A percentile compares a stretch with the other conserved stretches of the same genome.
These are phyloP conservation scores for Pseudocercospora fijiensis DNA, from an alignment of 2,329 filamentous ascomycete genomes.

Conservation along the genomic window DNA sequence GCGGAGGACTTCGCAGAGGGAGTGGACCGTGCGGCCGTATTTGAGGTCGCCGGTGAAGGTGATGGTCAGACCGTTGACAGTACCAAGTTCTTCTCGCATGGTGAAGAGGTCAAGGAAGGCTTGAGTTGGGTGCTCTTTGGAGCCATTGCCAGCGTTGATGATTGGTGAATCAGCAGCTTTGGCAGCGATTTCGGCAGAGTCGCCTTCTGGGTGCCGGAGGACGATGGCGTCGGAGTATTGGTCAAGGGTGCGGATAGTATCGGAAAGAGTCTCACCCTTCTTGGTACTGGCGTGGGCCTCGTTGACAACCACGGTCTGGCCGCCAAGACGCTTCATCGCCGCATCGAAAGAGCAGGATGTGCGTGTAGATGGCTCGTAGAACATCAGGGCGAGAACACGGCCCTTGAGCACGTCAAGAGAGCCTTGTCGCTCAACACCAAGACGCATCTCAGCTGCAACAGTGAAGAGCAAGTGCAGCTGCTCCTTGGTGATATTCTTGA, in stretches of 20 bases:
- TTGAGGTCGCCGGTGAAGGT: conserved; percentile 93
- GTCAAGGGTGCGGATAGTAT: conserved; percentile 87
- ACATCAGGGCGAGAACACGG: conserved; percentile 84
- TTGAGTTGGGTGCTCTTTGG: conserved; percentile 94
- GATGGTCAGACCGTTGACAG: conserved; percentile 90
- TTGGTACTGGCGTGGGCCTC: conserved; percentile 83
- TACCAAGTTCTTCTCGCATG: conserved; percentile 94
- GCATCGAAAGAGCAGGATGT: conserved; percentile 96
- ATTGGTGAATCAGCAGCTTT: conserved; percentile 88
- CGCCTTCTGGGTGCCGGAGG: conserved; percentile 86
- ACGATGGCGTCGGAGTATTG: conserved; percentile 95
- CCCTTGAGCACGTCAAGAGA: conserved; percentile 84
- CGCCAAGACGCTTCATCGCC: conserved; percentile 96
- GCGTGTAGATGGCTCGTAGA: conserved; percentile 95
- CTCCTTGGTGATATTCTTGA: conserved; percentile 81
- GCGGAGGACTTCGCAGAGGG: conserved; percentile 85
- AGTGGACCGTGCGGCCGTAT: conserved; percentile 93
- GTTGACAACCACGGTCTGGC: conserved; percentile 76
- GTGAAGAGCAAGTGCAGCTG: conserved; percentile 94
- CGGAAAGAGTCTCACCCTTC: conserved; percentile 92
- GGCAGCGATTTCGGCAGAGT: conserved; percentile 75
- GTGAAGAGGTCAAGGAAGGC: conserved; percentile 97
- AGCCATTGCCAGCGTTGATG: conserved; percentile 96
- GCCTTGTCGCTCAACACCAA: conserved; percentile 89
- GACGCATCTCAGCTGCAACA: conserved; percentile 94